Evolutionary conservation across 352 stramenopile genomes (phyloP).

Genomic region (Phytophthora cryptogea): DNA sequence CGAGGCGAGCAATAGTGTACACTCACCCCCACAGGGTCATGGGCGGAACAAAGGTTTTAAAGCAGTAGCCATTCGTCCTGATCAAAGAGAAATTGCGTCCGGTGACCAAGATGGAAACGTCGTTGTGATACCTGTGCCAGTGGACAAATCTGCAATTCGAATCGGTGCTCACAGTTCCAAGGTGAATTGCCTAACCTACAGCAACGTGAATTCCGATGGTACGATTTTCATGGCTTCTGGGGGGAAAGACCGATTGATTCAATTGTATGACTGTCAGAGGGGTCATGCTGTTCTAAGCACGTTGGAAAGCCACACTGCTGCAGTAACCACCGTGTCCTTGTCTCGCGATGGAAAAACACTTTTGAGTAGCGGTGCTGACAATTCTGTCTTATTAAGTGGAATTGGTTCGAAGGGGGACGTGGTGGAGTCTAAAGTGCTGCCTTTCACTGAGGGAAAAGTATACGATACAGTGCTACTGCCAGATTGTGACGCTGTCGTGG

Average conservation of each 20-base stretch:
- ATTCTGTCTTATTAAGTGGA: slow-evolving; percentile 67
- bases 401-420: slow-evolving; percentile 47
- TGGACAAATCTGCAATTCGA: slow-evolving; percentile 34
- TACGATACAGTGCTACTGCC: slow-evolving; percentile 77
- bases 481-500: slow-evolving; percentile 71
- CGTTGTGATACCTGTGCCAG: slow-evolving; percentile 48
- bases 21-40: slow-evolving; percentile 40
- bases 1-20: slow-evolving; percentile 44
- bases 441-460: slow-evolving; percentile 68
- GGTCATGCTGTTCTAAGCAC: slow-evolving; percentile 43
- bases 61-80: slow-evolving; percentile 53
- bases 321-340: slow-evolving; percentile 72
- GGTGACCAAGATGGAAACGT: slow-evolving; percentile 80
- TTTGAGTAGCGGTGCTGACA: slow-evolving; percentile 72
- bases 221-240: slow-evolving; percentile 67
- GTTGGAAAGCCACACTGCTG: slow-evolving; percentile 79
- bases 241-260: slow-evolving; percentile 78
- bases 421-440: slow-evolving; percentile 49
- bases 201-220: slow-evolving; percentile 18
- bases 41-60: slow-evolving; percentile 49
- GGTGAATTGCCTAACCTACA: slow-evolving; percentile 71
- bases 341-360: slow-evolving; percentile 70
- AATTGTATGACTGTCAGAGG: slow-evolving; percentile 74
- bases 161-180: slow-evolving; percentile 73
- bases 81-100: slow-evolving; percentile 62